Conservation (phyloP, 2,329 filamentous ascomycete genomes). For the Pseudocercospora fijiensis region DNA sequence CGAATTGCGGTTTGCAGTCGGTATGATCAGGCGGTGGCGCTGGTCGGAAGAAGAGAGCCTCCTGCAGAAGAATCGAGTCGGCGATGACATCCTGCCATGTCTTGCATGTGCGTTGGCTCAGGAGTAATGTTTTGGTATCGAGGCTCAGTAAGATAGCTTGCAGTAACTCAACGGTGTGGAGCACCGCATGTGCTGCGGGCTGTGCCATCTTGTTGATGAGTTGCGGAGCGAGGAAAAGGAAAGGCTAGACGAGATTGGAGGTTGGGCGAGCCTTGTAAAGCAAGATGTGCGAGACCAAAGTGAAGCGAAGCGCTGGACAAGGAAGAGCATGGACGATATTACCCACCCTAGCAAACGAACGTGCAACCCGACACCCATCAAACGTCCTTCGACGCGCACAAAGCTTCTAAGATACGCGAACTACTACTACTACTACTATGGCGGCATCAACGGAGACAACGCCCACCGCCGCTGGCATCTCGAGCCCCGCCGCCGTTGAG, state of each 20-base stretch:
- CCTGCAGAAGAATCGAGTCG: background rate
- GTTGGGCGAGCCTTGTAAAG: background rate
- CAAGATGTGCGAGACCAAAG: background rate
- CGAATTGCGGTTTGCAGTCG: background rate
- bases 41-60: background rate
- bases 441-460: background rate
- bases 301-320: background rate
- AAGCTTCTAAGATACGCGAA: background rate
- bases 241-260: background rate
- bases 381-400: background rate
- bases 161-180: background rate
- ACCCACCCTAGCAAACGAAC: background rate
- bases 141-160: background rate
- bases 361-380: background rate
- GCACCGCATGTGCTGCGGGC: background rate
- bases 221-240: background rate
- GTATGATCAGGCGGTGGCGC: background rate
- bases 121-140: background rate
- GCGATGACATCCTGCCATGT: background rate
- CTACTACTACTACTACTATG: background rate
- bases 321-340: background rate
- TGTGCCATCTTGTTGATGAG: background rate
- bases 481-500: background rate
- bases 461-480: background rate
- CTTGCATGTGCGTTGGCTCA: background rate